A percentile compares a stretch with the other conserved stretches of the same genome.
Conservation (phyloP, 2,329 filamentous ascomycete genomes). For the Phialocephala subalpina region DNA sequence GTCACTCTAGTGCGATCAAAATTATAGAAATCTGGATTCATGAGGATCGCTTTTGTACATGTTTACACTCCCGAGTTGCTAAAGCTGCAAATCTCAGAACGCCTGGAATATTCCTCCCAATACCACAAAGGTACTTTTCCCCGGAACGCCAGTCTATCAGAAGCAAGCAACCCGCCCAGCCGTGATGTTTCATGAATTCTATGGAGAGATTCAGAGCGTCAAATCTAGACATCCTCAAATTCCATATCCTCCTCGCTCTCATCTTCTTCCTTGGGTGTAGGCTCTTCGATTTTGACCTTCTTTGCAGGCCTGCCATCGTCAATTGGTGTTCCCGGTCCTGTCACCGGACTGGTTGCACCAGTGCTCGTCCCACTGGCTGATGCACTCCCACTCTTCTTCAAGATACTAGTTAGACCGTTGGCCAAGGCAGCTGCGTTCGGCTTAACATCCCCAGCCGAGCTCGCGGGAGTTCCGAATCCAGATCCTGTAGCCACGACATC, state of each 20-base stretch:
- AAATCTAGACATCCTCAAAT: constrained; percentile 62
- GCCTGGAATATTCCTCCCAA: background rate
- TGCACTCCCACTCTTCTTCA: constrained; percentile 42
- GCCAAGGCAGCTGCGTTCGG: constrained; percentile 20
- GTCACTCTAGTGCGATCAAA: too few relatives aligned
- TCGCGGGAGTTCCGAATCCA: constrained; percentile 40
- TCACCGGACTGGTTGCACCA: constrained; percentile 43
- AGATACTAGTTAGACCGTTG: constrained; percentile 35
- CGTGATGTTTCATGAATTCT: background rate
- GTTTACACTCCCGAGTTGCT: background rate
- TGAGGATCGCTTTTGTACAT: constrained; percentile 3
- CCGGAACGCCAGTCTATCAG: constrained; percentile 13
- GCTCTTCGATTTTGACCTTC: constrained; percentile 66
- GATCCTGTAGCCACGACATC: constrained; percentile 48
- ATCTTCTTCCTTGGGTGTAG: constrained; percentile 49
- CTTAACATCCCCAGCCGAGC: constrained; percentile 32
- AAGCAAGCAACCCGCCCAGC: background rate
- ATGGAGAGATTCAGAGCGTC: background rate
- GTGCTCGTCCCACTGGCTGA: constrained; percentile 44
- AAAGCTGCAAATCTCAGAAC: background rate
- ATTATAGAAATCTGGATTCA: background rate
- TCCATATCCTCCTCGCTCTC: constrained; percentile 61
- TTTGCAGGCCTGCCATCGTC: constrained; percentile 62
- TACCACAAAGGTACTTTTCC: constrained; percentile 6
- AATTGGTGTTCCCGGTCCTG: constrained; percentile 44